Percentiles rank a stretch among this genome's conserved stretches.
phyloP scores from a whole-genome alignment of 169 alveolate genomes.

The Plasmodium adleri region DNA sequence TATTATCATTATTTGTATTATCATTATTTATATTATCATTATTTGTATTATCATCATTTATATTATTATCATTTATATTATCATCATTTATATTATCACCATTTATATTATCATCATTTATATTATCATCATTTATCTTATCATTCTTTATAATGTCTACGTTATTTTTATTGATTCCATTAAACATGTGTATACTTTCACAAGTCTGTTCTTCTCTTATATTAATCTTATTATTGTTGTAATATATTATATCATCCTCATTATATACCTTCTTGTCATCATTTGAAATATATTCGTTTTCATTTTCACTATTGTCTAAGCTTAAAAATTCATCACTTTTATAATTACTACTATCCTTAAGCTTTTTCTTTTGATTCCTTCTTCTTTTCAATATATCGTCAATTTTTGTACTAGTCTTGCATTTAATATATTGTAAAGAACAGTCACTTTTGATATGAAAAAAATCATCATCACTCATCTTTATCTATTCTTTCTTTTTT shows the following conservation, averaged over 20 bases:
- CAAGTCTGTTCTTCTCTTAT: no score
- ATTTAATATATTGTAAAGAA: conserved; percentile 51
- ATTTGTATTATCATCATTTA: no score
- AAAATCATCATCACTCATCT: conserved; percentile 78
- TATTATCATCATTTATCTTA: no score
- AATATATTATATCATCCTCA: not conserved
- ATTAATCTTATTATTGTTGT: not conserved
- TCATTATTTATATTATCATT: no score
- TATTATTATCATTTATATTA: no score
- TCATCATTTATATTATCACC: no score
- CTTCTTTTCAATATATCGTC: conserved; percentile 75
- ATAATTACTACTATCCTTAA: not conserved
- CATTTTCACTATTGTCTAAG: not conserved
- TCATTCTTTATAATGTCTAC: no score
- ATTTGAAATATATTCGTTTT: not conserved
- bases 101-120: no score
- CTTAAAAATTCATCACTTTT: conserved; percentile 11
- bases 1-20: no score
- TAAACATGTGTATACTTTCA: no score
- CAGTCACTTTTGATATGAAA: conserved; percentile 43
- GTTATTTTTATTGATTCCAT: no score
- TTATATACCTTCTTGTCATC: not conserved
- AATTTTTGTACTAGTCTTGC: conserved; percentile 72
- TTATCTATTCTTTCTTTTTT: conserved; percentile 1
- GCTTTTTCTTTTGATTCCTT: conserved; percentile 8